Evolutionary conservation across 495 filamentous ascomycete species (phyloP).

Genomic region (Lasiosphaeria miniovina): DNA sequence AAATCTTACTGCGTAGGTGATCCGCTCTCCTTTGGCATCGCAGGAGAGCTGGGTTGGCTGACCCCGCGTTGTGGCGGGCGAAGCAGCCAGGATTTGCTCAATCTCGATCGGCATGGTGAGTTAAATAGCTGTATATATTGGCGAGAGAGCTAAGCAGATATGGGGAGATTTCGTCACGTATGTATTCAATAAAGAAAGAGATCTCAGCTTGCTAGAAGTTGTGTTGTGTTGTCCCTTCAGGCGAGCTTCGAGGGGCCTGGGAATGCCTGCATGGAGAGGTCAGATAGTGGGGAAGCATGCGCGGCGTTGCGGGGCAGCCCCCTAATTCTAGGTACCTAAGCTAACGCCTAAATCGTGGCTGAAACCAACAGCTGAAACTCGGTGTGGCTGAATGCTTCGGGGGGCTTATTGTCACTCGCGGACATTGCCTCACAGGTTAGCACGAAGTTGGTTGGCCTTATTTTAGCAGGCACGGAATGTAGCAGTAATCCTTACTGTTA

Average conservation of each 20-base stretch:
- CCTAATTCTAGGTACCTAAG: slow-evolving; percentile 4
- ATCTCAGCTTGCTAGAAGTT: neutral
- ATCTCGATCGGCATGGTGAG: slow-evolving; percentile 49
- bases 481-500: no score
- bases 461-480: no score
- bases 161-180: no score
- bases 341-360: slow-evolving; percentile 26
- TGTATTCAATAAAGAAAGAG: neutral
- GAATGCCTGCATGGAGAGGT: slow-evolving; percentile 22
- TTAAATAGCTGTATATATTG: neutral
- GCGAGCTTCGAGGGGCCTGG: neutral
- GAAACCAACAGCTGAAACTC: slow-evolving; percentile 21
- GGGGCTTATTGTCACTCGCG: neutral
- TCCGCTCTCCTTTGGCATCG: slow-evolving; percentile 86
- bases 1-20: slow-evolving; percentile 82
- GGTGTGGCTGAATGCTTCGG: slow-evolving; percentile 18
- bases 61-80: slow-evolving; percentile 78
- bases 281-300: neutral
- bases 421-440: neutral
- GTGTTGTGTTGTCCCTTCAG: neutral
- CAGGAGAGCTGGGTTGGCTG: slow-evolving; percentile 86
- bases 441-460: neutral
- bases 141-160: neutral
- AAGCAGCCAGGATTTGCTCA: slow-evolving; percentile 54
- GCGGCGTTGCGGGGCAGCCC: slow-evolving; percentile 24